phyloP scores from a whole-genome alignment of 164 flowering plant species.

The Stephania cephalantha region DNA sequence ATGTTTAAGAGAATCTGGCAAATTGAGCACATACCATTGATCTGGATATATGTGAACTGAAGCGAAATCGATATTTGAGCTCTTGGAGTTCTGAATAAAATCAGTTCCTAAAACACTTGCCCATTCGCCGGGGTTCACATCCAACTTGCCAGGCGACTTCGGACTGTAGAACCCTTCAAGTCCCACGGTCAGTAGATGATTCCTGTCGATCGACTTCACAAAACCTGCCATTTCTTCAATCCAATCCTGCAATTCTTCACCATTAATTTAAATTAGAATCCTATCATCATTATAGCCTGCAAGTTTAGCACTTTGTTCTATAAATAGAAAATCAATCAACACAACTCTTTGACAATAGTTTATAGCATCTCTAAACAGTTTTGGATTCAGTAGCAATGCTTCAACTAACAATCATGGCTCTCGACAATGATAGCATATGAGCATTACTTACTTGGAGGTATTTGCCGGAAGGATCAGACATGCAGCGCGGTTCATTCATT shows the following conservation, averaged over 20 bases:
- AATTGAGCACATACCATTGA: constrained; percentile 53
- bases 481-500: constrained; percentile 97
- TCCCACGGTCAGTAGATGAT: constrained; percentile 74
- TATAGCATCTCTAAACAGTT: not conserved
- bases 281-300: not conserved
- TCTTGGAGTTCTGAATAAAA: constrained; percentile 62
- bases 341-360: not conserved
- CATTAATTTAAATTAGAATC: constrained; percentile 15
- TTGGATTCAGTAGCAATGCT: too few species aligned
- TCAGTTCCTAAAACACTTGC: constrained; percentile 69
- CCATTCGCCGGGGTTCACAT: constrained; percentile 72
- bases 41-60: constrained; percentile 90
- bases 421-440: not conserved
- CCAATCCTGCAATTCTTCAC: constrained; percentile 67
- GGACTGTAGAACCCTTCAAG: constrained; percentile 92
- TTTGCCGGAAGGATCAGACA: constrained; percentile 85
- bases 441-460: constrained; percentile 73
- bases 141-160: constrained; percentile 45
- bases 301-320: not conserved
- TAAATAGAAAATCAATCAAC: not conserved
- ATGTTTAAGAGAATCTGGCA: not conserved
- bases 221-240: constrained; percentile 77
- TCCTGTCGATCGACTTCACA: constrained; percentile 77
- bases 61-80: constrained; percentile 65
- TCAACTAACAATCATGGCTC: too few species aligned